Evolutionary conservation across 306 rosid species (phyloP), one percentile per base, ranked within the genome.

Genomic region (Pyrus bretschneideri): DNA sequence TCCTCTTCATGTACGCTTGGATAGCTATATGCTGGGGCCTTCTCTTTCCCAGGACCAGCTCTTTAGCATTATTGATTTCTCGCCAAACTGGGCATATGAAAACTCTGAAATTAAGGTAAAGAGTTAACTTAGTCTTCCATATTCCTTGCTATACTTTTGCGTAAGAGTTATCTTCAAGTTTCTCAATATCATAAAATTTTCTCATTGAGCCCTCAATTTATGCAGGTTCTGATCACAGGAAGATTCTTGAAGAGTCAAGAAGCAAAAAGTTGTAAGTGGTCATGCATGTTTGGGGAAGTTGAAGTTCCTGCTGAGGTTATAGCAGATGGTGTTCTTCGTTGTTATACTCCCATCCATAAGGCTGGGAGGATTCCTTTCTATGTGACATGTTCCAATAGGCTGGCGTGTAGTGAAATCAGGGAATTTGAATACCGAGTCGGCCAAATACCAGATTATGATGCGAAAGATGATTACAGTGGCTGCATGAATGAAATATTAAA

Each of bases 221-320:
- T 73, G 42, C 86, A 91, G 98, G 92, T 93, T 83, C 80, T 91
- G 74, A 82, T 93, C 76, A 88, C 90, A 3, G 97, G 98, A 68
- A 81, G 75, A 73, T 91, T 93, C 83, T 85, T 91, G 83, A 88
- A 74, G 72, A 76, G 80, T 72, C 88, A 72, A 27, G 84, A 86
- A 71, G 86, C 78, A 64, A 91, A 85, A 86, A 76, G 57, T 59
- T 80, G 80, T 78, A 82, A 88, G 72, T 93, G 96, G 96, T 91
- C 97, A 19, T 90, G 96, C 74, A 91, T 93, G 98, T 93, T 93
- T 82, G 97, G 98, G 13, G 93, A 91, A 81, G 83, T 89, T 72
- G 98, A 93, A 86, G 97, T 91, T 82, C 96, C 90, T 33, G 93
- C 93, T 8, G 88, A 82, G 83, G 80, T 88, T 69, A 79, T 89